Base-by-base conservation (phyloP, 441 rosid species). In the Aleurites moluccanus region DNA sequence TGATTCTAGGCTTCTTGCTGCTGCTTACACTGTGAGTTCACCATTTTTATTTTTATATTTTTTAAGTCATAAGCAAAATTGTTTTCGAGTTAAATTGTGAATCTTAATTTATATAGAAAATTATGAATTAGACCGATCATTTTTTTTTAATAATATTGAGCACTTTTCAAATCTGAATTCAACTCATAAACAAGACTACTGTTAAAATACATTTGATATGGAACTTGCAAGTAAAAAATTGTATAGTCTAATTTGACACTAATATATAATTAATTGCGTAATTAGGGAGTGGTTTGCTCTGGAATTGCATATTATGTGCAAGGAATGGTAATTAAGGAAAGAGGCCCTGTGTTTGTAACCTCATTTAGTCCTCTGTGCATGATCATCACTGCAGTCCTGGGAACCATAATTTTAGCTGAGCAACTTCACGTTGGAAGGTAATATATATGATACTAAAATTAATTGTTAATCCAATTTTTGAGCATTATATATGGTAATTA, bases 201-300 rank as follows among this genome's bases (percentile, higher is more conserved):
- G 5, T 35, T 35, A 2, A 35, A 3, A 35, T 35, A 35, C 5
- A 0, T 35, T 35, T 35, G 0, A 35, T 35, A 35, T 35, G 38
- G 5, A 35, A 35, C 40, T 38, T 5, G 40, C 8, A 38, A 38
- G 7, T 38, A 38, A 38, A 6, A 6, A 6, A 38, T 38, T 38
- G 40, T 5, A 38, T 38, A 38, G 40, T 38, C 40, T 38, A 28
- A 16, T 1, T 21, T 23, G 30, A 33, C 27, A 53, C 33, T 56
- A 56, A 13, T n/a, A 0, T 35, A 35, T 5, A 6, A 21, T 28
- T 45, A 14, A 64, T 70, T 3, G 18, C 44, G 28, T 23, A 14
- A 63, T 13, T 53, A 94, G 97, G 98, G 98, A 53, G 85, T 94
- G 76, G 87, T 92, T 16, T 91, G 98, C 86, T 94, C 98, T 62